Evolutionary conservation across 2,329 filamentous ascomycete genomes (phyloP).

Genomic region (Phaeophleospora eucalypticola): DNA sequence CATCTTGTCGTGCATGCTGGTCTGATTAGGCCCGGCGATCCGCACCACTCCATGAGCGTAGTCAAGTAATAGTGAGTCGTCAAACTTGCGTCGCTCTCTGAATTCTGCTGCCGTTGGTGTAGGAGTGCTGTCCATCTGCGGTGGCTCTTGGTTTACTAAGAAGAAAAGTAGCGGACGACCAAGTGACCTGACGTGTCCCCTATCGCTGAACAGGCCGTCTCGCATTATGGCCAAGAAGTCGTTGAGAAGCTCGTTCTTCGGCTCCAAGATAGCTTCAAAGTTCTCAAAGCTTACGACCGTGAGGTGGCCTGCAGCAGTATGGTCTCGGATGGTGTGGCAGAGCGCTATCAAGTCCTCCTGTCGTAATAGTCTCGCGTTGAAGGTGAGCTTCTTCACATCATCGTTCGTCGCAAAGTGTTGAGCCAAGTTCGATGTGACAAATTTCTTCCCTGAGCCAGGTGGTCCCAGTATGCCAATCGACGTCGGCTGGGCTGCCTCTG

Average conservation of each 20-base stretch:
- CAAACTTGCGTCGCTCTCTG: constrained; percentile 16
- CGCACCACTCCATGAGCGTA: constrained; percentile 32
- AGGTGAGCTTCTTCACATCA: constrained; percentile 24
- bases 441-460: constrained; percentile 33
- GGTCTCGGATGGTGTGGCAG: constrained; percentile 31
- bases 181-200: constrained; percentile 25
- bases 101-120: constrained; percentile 26
- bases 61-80: constrained; percentile 30
- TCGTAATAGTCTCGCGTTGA: constrained; percentile 29
- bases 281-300: constrained; percentile 32
- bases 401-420: constrained; percentile 23
- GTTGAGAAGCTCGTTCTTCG: constrained; percentile 25
- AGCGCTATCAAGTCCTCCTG: constrained; percentile 26
- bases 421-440: constrained; percentile 29
- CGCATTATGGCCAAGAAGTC: constrained; percentile 30
- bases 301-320: constrained; percentile 24
- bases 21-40: constrained; percentile 30
- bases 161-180: constrained; percentile 32
- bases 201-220: constrained; percentile 29
- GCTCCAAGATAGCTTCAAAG: constrained; percentile 29
- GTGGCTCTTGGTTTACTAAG: constrained; percentile 29
- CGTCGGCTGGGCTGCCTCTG: constrained; percentile 23
- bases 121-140: constrained; percentile 22
- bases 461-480: constrained; percentile 31
- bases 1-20: constrained; percentile 26